These are phyloP conservation scores for Trypanosoma platydactyli DNA, from an alignment of 208 protist species.

Conservation along the genomic window DNA sequence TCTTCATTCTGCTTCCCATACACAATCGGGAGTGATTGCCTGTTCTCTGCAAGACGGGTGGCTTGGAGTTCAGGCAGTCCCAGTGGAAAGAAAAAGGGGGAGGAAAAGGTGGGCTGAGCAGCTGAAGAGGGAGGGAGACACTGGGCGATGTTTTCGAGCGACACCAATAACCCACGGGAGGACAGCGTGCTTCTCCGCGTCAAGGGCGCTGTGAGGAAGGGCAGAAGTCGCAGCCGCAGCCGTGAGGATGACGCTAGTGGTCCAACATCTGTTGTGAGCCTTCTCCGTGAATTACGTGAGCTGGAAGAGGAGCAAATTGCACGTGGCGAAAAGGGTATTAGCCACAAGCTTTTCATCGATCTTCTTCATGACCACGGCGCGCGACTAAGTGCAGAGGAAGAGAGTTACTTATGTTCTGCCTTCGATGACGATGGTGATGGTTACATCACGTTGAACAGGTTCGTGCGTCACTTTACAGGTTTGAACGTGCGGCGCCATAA, in stretches of 20 bases:
- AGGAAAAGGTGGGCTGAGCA: no score
- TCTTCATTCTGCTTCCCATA: no score
- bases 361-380: slow-evolving; percentile 54
- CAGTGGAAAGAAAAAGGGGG: neutral
- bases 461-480: slow-evolving; percentile 77
- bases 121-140: neutral
- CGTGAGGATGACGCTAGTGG: slow-evolving; percentile 27
- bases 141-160: slow-evolving; percentile 53
- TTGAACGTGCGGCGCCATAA: slow-evolving; percentile 69
- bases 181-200: slow-evolving; percentile 70
- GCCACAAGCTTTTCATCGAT: slow-evolving; percentile 48
- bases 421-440: slow-evolving; percentile 60
- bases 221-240: neutral
- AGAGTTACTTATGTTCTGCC: slow-evolving; percentile 61
- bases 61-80: neutral
- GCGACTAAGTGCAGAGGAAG: slow-evolving; percentile 47
- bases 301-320: slow-evolving; percentile 36
- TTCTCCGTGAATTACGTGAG: slow-evolving; percentile 57
- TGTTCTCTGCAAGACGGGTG: no score
- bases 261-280: slow-evolving; percentile 45
- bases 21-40: no score
- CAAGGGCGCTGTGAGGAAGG: slow-evolving; percentile 48
- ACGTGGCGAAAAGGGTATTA: slow-evolving; percentile 47
- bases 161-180: slow-evolving; percentile 76
- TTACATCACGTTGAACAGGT: slow-evolving; percentile 54